Conservation (phyloP, 2,329 filamentous ascomycete species). For the Diaporthe velutina region DNA sequence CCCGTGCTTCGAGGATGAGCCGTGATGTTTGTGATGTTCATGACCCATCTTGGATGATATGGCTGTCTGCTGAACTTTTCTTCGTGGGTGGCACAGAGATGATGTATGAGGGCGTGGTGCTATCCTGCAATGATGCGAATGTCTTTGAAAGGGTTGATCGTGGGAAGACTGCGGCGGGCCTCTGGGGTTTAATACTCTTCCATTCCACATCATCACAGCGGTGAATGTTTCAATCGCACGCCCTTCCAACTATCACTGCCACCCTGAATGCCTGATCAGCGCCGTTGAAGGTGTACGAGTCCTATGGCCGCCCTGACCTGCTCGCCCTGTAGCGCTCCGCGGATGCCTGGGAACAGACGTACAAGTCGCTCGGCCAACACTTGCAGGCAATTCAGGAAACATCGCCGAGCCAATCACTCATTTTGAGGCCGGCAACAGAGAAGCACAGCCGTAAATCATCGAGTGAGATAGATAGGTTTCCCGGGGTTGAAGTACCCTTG, state of each 20-base stretch:
- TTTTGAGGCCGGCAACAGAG: not conserved
- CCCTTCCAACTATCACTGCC: conserved; percentile 6
- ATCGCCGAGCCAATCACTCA: conserved; percentile 1
- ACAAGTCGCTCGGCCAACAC: not conserved
- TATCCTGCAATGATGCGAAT: not conserved
- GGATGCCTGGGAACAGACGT: not conserved
- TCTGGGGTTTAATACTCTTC: not conserved
- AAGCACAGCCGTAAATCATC: not conserved
- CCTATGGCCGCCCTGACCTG: not conserved
- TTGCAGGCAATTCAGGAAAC: not conserved
- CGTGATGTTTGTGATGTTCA: not conserved
- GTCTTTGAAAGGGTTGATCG: not conserved
- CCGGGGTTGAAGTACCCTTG: not conserved
- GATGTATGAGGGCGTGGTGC: not conserved
- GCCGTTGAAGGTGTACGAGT: not conserved
- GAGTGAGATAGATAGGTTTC: not conserved
- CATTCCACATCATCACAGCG: not conserved
- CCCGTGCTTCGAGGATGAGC: not conserved
- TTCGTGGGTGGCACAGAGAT: not conserved
- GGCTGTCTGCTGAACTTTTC: no score
- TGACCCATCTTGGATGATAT: not conserved
- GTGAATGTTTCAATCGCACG: not conserved
- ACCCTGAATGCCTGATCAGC: conserved; percentile 21
- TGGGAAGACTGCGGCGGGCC: not conserved
- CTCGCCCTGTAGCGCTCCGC: not conserved